Evolutionary conservation across 2,329 filamentous ascomycete species (phyloP).

Genomic region (Fusarium heterosporum): DNA sequence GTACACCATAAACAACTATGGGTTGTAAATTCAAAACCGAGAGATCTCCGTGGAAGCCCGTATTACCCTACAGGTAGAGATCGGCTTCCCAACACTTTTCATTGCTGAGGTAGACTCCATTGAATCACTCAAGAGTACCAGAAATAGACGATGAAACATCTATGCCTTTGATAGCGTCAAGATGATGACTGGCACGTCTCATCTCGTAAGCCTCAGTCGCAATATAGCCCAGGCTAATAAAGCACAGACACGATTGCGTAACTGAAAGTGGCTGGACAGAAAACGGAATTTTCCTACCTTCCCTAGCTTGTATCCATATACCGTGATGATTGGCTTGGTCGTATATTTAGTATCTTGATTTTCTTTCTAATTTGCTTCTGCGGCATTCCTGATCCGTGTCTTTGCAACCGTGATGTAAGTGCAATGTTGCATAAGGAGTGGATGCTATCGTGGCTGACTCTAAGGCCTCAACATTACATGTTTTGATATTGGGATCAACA

Average conservation of each 20-base stretch:
- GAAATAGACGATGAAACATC: background rate
- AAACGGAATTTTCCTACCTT: background rate
- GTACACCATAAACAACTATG: background rate
- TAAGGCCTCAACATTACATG: background rate
- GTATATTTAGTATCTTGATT: conserved; percentile 23
- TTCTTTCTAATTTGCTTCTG: conserved; percentile 4
- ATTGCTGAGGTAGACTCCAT: background rate
- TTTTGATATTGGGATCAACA: conserved; percentile 31
- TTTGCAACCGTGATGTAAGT: conserved; percentile 20
- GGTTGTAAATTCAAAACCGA: conserved; percentile 14
- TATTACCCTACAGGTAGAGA: background rate
- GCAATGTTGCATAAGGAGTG: background rate
- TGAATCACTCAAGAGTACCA: background rate
- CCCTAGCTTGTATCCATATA: background rate
- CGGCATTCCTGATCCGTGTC: conserved; percentile 19
- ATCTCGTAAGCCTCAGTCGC: conserved; percentile 5
- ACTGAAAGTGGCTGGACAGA: conserved; percentile 27
- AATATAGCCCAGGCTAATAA: conserved; percentile 2
- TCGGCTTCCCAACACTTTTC: background rate
- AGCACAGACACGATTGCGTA: conserved; percentile 30
- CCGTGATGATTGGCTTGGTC: conserved; percentile 18
- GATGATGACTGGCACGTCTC: background rate
- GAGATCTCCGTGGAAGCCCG: conserved; percentile 3
- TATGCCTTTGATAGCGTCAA: background rate
- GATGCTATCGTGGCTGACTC: conserved; percentile 16